A percentile compares a stretch with the other conserved stretches of the same genome.
Evolutionary conservation across 768 basidiomycete species (phyloP).

Genomic region (Antrodiella citrinella): DNA sequence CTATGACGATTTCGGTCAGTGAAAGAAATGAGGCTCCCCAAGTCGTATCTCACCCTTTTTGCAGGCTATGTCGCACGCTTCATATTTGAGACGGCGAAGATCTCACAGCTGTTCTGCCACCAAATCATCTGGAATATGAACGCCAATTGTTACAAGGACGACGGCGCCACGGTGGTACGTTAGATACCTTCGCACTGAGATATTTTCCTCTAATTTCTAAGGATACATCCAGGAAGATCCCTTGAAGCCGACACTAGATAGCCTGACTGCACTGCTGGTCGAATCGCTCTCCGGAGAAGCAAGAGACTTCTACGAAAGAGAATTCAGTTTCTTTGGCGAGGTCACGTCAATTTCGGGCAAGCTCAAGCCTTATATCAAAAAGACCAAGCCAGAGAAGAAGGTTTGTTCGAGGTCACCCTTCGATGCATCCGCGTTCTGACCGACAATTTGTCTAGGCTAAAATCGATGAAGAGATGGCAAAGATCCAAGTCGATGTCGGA

Average conservation of each 20-base stretch:
- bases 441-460: slow-evolving; percentile 56
- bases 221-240: slow-evolving; percentile 64
- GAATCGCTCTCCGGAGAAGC: slow-evolving; percentile 84
- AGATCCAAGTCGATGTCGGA: slow-evolving; percentile 87
- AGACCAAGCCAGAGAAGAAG: slow-evolving; percentile 94
- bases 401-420: slow-evolving; percentile 27
- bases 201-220: background rate
- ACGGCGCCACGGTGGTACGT: slow-evolving; percentile 73
- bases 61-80: slow-evolving; percentile 90
- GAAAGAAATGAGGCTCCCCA: too few species aligned
- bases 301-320: slow-evolving; percentile 82
- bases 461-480: slow-evolving; percentile 99
- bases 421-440: slow-evolving; percentile 1
- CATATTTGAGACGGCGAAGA: slow-evolving; percentile 95
- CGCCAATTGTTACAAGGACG: slow-evolving; percentile 93
- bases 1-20: slow-evolving; percentile 76
- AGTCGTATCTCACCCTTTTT: background rate
- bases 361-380: slow-evolving; percentile 93
- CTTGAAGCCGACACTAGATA: slow-evolving; percentile 93
- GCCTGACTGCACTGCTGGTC: slow-evolving; percentile 75
- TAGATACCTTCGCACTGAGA: background rate
- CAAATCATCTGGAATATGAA: slow-evolving; percentile 99
- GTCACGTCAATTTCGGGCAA: slow-evolving; percentile 98
- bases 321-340: slow-evolving; percentile 92
- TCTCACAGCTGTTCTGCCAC: slow-evolving; percentile 96